These are phyloP conservation scores for Strigomonas culicis DNA, from an alignment of 208 protist species.

Conservation along the genomic window DNA sequence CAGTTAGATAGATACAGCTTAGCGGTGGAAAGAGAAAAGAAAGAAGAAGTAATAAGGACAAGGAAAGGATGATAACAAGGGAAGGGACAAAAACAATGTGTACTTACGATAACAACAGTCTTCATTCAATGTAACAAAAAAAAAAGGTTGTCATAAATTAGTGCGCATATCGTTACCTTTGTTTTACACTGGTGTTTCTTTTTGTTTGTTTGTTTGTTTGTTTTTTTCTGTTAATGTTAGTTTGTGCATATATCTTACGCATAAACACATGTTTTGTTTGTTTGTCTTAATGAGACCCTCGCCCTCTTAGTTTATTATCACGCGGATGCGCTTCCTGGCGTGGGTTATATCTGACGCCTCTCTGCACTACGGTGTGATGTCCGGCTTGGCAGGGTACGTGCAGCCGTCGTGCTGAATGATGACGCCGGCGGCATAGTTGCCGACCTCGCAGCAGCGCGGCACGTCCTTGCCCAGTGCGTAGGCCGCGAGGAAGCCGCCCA, in stretches of 20 bases:
- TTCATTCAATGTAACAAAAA: neutral
- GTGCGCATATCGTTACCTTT: neutral
- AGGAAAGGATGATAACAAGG: neutral
- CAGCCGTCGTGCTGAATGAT: slow-evolving; percentile 95
- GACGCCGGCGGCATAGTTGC: slow-evolving; percentile 84
- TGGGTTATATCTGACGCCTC: too few species aligned
- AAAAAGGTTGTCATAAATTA: neutral
- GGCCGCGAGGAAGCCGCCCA: slow-evolving; percentile 96
- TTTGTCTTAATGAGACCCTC: too few species aligned
- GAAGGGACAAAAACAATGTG: neutral
- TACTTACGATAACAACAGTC: too few species aligned
- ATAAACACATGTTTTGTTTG: neutral
- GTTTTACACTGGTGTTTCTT: slow-evolving; percentile 7
- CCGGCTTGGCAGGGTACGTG: slow-evolving; percentile 86
- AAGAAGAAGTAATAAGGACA: slow-evolving; percentile 10
- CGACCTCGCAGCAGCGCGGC: slow-evolving; percentile 83
- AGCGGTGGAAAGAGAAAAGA: neutral
- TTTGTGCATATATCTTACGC: neutral
- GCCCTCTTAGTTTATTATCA: too few species aligned
- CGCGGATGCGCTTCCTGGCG: too few species aligned
- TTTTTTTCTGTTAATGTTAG: neutral
- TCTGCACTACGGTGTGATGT: slow-evolving; percentile 34
- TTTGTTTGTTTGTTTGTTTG: slow-evolving; percentile 14
- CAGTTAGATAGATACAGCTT: neutral
- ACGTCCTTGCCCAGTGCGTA: slow-evolving; percentile 59